Percentiles rank a stretch among this genome's conserved stretches.
phyloP scores from a whole-genome alignment of 2,329 filamentous ascomycete genomes.

The Aspergillus pseudoviridinutans region DNA sequence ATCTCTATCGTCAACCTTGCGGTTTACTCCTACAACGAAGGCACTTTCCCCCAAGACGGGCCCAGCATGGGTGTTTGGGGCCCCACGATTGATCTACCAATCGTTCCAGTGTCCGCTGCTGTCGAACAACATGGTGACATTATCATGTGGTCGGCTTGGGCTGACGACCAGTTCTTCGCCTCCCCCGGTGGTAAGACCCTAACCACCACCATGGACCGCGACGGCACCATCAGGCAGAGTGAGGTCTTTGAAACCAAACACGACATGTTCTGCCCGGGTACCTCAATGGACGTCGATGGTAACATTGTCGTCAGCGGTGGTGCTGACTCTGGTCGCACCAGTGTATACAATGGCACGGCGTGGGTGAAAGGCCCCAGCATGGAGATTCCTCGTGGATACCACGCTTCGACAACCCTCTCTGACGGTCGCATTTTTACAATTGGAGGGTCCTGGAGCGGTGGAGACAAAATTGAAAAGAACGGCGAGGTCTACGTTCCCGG shows the following conservation, averaged over 20 bases:
- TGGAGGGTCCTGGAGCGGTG: conserved; percentile 55
- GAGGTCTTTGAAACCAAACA: conserved; percentile 21
- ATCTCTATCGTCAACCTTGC: not conserved
- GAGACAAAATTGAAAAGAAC: conserved; percentile 46
- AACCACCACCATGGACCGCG: conserved; percentile 22
- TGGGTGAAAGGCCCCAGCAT: conserved; percentile 44
- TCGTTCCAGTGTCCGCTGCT: conserved; percentile 22
- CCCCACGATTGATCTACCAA: conserved; percentile 23
- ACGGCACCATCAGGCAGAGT: conserved; percentile 33
- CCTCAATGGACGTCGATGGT: conserved; percentile 11
- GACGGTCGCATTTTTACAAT: conserved; percentile 57
- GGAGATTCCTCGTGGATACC: conserved; percentile 51
- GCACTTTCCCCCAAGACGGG: conserved; percentile 7
- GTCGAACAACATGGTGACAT: conserved; percentile 10
- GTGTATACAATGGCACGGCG: conserved; percentile 42
- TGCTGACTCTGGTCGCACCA: conserved; percentile 46
- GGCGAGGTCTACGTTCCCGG: conserved; percentile 52
- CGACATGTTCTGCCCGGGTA: conserved; percentile 30
- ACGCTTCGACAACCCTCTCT: conserved; percentile 48
- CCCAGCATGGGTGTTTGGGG: conserved; percentile 22
- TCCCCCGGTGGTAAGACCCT: conserved; percentile 15
- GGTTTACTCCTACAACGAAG: conserved; percentile 3
- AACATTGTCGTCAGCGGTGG: conserved; percentile 54
- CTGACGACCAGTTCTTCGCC: conserved; percentile 13
- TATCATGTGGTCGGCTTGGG: conserved; percentile 17